Base-by-base conservation (phyloP, 371 early-diverging fungal species). In the Fennellomyces sp. region DNA sequence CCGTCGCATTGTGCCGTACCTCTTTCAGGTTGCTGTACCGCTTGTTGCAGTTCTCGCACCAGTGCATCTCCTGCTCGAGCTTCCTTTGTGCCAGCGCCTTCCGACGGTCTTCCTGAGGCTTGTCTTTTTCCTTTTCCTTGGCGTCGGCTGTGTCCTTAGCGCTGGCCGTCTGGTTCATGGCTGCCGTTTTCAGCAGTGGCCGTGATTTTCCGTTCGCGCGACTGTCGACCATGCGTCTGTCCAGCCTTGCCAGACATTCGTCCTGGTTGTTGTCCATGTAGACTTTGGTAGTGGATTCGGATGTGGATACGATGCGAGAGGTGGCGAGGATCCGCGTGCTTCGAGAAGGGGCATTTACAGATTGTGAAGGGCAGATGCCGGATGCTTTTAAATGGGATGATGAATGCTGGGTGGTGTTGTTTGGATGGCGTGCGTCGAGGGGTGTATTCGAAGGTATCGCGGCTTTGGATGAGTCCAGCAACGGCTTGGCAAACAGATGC, bases 21-120 rank as follows among this genome's bases (percentile, higher is more conserved):
- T 75, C 63, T 54, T 68, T 61, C 26, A 67, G 49, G 23, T 57
- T 36, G 15, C 51, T 41, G 56, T 69, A 78, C 13, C 60, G 42
- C 35, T 59, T 53, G 33, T 71, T 70, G 57, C 79, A 78, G 36
- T 72, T 78, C 33, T 78, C 79, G 42, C 79, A 78, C 27, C 54
- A 78, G 3, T 65, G 66, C 21, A 63, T 45, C 6, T 67, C 70
- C 6, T 60, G 60, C 19, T 58, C 55, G 35, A 39, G 52, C 52
- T 52, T 56, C 38, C 29, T 41, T 26, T 49, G 30, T 19, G 41
- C 48, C n/a, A 52, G 54, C 11, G 36, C 41, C 49, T 41, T 36
- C 30, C 31, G 30, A 55, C 51, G 49, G 28, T 60, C 50, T 50
- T 50, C 29, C 29, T 55, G 38, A 35, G 27, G 57, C 38, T 26